A percentile compares a stretch with the other conserved stretches of the same genome.
Conservation (phyloP, 2,329 filamentous ascomycete species). For the Fusarium sp. region DNA sequence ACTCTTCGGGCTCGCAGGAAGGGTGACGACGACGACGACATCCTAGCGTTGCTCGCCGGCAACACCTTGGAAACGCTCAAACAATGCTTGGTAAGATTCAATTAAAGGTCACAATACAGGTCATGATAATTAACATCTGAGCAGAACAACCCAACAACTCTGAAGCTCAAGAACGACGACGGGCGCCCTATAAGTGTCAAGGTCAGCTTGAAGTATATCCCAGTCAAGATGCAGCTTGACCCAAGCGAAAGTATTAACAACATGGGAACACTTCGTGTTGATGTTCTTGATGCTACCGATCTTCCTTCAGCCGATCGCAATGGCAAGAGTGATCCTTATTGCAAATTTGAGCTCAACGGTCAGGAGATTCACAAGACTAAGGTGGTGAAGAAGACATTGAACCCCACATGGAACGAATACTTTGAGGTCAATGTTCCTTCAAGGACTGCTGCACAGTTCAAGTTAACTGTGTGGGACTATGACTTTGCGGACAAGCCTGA, state of each 20-base stretch:
- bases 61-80: conserved; percentile 89
- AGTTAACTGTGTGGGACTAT: conserved; percentile 89
- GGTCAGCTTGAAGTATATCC: conserved; percentile 94
- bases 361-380: conserved; percentile 96
- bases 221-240: conserved; percentile 92
- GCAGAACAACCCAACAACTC: conserved; percentile 87
- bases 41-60: conserved; percentile 84
- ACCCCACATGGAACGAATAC: conserved; percentile 95
- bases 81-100: conserved; percentile 77
- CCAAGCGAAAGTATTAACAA: conserved; percentile 99
- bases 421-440: conserved; percentile 88
- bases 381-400: conserved; percentile 94
- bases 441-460: conserved; percentile 85
- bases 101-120: too few relatives aligned
- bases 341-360: conserved; percentile 91
- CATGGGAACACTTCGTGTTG: conserved; percentile 94
- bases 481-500: conserved; percentile 97
- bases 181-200: conserved; percentile 79
- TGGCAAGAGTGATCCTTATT: conserved; percentile 96
- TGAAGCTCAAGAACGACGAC: conserved; percentile 82
- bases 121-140: not conserved
- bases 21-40: conserved; percentile 78
- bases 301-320: conserved; percentile 96
- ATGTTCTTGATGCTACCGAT: conserved; percentile 85
- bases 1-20: conserved; percentile 89